Percentiles rank a stretch among this genome's conserved stretches.
These are phyloP conservation scores for Trifolium fragiferum DNA, from an alignment of 306 rosid genomes.

Conservation along the genomic window DNA sequence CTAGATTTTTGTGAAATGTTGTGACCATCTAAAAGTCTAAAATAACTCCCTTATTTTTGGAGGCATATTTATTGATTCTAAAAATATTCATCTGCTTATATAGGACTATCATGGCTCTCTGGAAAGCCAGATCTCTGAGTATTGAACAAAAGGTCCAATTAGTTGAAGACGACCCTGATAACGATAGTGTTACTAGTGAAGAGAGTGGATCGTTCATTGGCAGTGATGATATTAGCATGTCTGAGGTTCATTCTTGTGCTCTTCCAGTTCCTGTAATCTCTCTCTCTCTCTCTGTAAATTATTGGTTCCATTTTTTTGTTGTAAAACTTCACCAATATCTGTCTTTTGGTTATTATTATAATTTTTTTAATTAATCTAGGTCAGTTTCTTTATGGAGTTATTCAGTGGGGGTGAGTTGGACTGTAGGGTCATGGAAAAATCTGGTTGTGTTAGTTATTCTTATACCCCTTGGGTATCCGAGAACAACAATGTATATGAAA, in stretches of 20 bases:
- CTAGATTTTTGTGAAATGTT: background rate
- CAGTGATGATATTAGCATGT: slow-evolving; percentile 75
- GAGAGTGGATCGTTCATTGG: slow-evolving; percentile 80
- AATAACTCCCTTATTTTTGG: too few species aligned
- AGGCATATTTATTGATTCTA: slow-evolving; percentile 2
- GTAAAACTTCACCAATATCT: background rate
- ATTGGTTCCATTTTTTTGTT: slow-evolving; percentile 8
- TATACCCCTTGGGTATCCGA: slow-evolving; percentile 91
- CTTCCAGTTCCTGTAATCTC: slow-evolving; percentile 71
- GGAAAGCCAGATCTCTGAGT: slow-evolving; percentile 91
- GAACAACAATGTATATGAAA: slow-evolving; percentile 63
- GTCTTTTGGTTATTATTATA: slow-evolving; percentile 32
- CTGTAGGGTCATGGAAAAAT: slow-evolving; percentile 76
- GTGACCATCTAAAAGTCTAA: background rate
- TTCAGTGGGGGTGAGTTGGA: slow-evolving; percentile 85
- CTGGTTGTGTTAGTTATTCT: slow-evolving; percentile 78
- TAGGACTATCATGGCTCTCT: slow-evolving; percentile 95
- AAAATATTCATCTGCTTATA: slow-evolving; percentile 41
- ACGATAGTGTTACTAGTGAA: slow-evolving; percentile 60
- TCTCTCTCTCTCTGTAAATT: slow-evolving; percentile 36
- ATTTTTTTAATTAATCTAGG: slow-evolving; percentile 55
- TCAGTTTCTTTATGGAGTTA: slow-evolving; percentile 71
- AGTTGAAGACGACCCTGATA: slow-evolving; percentile 82
- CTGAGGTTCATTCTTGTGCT: slow-evolving; percentile 68
- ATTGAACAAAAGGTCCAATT: slow-evolving; percentile 92